Evolutionary conservation across 192 early-diverging fungal species (phyloP), one percentile per base, ranked within the genome.

Genomic region (Coemansia aciculifera): DNA sequence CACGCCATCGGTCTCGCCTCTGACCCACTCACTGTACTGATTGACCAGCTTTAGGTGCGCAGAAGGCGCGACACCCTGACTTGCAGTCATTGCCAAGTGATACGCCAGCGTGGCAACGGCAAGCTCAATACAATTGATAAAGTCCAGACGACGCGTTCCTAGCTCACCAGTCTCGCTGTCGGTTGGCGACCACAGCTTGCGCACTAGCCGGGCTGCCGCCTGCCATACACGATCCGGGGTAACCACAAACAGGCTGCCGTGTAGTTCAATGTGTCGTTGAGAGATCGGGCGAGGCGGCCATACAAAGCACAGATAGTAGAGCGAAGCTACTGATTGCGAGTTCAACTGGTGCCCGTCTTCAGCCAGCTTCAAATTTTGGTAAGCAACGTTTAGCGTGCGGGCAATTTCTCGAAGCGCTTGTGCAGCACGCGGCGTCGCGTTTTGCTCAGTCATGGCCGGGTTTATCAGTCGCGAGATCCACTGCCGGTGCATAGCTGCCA

Each of bases 151-250:
- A 48, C 52, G 61, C 34, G 17, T 15, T 8, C 37, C 39, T 15
- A 27, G 12, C 43, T 44, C 12, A 2, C 17, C 19, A 39, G 39
- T 12, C 19, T 38, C 54, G 49, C 6, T 19, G 19, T 24, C 61
- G 1, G 60, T 10, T 21, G 27, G 13, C 2, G 60, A 24, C 61
- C 69, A 67, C 17, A 68, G 56, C 37, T 39, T 68, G 21, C 62
- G 62, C 32, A 72, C 43, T 59, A 73, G 46, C 3, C 76, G 76
- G 38, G 62, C 67, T 12, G 63, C 67, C 10, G 71, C 56, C 34
- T 64, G 70, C 76, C 76, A 78, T 2, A 67, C 71, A n/a, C 76
- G 76, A 31, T 78, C 76, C 12, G 76, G 76, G 21, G 75, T 78
- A 57, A 78, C 75, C 12, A 42, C 36, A 57, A 78, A 68, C 34